Evolutionary conservation across 257 asterid species (phyloP).

Genomic region (Gentiana macrophylla): DNA sequence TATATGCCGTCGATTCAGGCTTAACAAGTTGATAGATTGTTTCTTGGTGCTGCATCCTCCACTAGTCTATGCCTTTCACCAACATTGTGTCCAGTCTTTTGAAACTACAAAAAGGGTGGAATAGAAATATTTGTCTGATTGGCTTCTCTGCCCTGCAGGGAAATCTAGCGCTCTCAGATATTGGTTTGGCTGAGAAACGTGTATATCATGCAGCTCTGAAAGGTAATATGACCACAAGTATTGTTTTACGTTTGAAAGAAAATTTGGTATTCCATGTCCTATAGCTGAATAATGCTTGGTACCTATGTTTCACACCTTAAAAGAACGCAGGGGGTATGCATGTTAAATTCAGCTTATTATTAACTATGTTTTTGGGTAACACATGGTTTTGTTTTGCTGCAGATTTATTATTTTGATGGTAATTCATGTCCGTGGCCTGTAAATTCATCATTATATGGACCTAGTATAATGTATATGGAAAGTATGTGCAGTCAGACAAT

Average conservation of each 20-base stretch:
- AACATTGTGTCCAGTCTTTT: neutral
- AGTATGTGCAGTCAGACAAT: constrained; percentile 27
- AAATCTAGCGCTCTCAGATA: constrained; percentile 54
- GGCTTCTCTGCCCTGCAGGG: constrained; percentile 48
- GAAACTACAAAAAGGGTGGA: neutral
- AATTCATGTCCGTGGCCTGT: constrained; percentile 44
- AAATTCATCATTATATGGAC: constrained; percentile 19
- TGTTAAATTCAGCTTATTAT: too few species aligned
- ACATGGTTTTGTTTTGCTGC: constrained; percentile 48
- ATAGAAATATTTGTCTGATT: neutral
- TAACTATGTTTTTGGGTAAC: too few species aligned
- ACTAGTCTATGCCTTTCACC: neutral
- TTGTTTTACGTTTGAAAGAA: constrained; percentile 84
- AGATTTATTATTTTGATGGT: constrained; percentile 73
- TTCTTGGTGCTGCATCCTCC: neutral
- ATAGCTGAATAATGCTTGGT: constrained; percentile 21
- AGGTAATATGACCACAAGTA: constrained; percentile 77
- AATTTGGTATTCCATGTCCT: constrained; percentile 59
- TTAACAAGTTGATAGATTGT: too few species aligned
- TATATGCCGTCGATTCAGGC: too few species aligned
- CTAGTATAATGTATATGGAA: too few species aligned
- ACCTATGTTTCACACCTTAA: too few species aligned
- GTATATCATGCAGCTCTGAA: constrained; percentile 83
- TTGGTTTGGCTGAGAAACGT: constrained; percentile 92
- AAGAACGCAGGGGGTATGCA: too few species aligned